phyloP scores from a whole-genome alignment of 495 filamentous ascomycete genomes.

The Bryoglossum gracile region DNA sequence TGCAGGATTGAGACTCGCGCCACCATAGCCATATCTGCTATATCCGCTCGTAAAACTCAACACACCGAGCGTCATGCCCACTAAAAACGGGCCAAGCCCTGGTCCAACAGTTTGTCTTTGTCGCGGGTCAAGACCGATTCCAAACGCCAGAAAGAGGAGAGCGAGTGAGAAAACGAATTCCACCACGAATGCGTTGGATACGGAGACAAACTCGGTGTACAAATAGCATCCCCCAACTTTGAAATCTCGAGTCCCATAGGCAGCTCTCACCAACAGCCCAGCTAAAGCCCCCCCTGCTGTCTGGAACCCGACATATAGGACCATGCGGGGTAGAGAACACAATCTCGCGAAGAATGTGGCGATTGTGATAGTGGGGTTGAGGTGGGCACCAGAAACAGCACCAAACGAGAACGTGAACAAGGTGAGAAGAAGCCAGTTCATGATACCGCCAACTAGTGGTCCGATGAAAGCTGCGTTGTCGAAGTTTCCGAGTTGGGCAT shows the following conservation, averaged over 20 bases:
- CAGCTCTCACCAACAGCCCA: slow-evolving; percentile 29
- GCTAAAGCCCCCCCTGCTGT: slow-evolving; percentile 34
- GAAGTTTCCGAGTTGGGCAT: slow-evolving; percentile 2
- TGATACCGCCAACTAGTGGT: slow-evolving; percentile 23
- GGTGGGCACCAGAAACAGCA: slow-evolving; percentile 36
- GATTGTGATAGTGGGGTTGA: slow-evolving; percentile 42
- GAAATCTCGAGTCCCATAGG: slow-evolving; percentile 17
- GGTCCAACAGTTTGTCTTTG: slow-evolving; percentile 38
- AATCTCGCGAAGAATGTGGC: slow-evolving; percentile 40
- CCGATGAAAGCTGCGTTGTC: slow-evolving; percentile 17
- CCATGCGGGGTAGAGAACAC: slow-evolving; percentile 36
- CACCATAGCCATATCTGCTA: slow-evolving; percentile 31
- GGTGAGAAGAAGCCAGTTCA: slow-evolving; percentile 35
- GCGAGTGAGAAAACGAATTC: slow-evolving; percentile 35
- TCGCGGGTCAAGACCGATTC: slow-evolving; percentile 42
- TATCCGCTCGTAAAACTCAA: slow-evolving; percentile 34
- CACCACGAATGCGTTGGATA: slow-evolving; percentile 31
- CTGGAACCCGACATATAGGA: slow-evolving; percentile 38
- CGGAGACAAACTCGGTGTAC: slow-evolving; percentile 6
- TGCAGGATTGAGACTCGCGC: slow-evolving; percentile 15
- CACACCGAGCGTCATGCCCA: slow-evolving; percentile 36
- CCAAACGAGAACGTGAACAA: slow-evolving; percentile 38
- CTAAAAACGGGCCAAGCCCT: slow-evolving; percentile 36
- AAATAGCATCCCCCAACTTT: slow-evolving; percentile 13
- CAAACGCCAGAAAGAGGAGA: slow-evolving; percentile 29